A percentile compares a stretch with the other conserved stretches of the same genome.
phyloP scores from a whole-genome alignment of 768 basidiomycete genomes.

The Lepiota brunneoincarnata region DNA sequence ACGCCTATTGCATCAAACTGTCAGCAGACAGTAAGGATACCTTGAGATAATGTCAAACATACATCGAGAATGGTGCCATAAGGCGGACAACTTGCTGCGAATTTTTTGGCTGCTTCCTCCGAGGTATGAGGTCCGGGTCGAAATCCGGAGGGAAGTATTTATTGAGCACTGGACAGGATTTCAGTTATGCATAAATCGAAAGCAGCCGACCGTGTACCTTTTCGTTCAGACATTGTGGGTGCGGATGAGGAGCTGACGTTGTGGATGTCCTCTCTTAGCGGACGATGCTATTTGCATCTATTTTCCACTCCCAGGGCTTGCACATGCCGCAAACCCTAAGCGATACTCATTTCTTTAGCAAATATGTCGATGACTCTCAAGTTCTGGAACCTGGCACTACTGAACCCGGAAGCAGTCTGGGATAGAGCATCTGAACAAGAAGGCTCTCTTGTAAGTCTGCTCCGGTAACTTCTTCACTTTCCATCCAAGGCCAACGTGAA shows the following conservation, averaged over 20 bases:
- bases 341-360: too few species aligned
- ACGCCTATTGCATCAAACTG: constrained; percentile 50
- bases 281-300: background rate
- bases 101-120: constrained; percentile 88
- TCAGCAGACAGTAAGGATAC: constrained; percentile 11
- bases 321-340: too few species aligned
- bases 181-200: background rate
- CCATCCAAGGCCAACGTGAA: constrained; percentile 75
- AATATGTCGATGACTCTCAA: constrained; percentile 47
- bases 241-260: constrained; percentile 16
- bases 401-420: constrained; percentile 82
- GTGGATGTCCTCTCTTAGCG: too few species aligned
- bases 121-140: constrained; percentile 93
- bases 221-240: constrained; percentile 75
- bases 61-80: constrained; percentile 99
- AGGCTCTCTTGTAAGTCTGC: constrained; percentile 70
- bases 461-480: constrained; percentile 48
- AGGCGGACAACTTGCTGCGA: constrained; percentile 97
- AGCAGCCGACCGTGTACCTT: constrained; percentile 45
- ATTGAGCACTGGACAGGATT: constrained; percentile 67
- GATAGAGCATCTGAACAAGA: constrained; percentile 82
- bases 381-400: constrained; percentile 89
- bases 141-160: constrained; percentile 98
- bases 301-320: background rate
- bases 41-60: constrained; percentile 19